phyloP scores from a whole-genome alignment of 2,329 filamentous ascomycete genomes.

The Talaromyces amestolkiae region DNA sequence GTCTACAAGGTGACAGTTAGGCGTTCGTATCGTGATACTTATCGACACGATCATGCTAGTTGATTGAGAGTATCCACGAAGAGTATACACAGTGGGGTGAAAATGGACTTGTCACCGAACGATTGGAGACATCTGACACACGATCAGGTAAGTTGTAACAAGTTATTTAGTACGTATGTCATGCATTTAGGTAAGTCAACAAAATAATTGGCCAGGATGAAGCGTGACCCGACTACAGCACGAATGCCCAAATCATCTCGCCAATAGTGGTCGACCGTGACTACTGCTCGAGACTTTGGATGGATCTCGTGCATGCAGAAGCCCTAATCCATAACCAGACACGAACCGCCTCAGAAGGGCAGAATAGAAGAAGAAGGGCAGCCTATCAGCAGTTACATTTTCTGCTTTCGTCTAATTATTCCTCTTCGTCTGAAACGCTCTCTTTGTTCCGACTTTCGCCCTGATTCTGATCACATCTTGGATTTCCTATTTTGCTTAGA shows the following conservation, averaged over 20 bases:
- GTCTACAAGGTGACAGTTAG: not conserved
- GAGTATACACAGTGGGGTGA: not conserved
- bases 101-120: not conserved
- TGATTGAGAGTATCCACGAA: not conserved
- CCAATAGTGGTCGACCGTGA: conserved; percentile 11
- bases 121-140: not conserved
- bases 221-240: conserved; percentile 23
- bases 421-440: not conserved
- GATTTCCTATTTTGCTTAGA: conserved; percentile 11
- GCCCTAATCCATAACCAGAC: conserved; percentile 1
- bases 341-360: not conserved
- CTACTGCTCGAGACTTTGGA: not conserved
- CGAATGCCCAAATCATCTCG: conserved; percentile 28
- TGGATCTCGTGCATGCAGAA: conserved; percentile 17
- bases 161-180: not conserved
- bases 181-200: not conserved
- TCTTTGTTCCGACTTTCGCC: not conserved
- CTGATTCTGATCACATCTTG: not conserved
- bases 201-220: not conserved
- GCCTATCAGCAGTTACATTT: conserved; percentile 13
- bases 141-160: not conserved
- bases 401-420: not conserved
- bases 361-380: conserved; percentile 13
- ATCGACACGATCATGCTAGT: not conserved
- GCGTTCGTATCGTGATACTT: not conserved